These are phyloP conservation scores for Graphilbum sp. DNA, from an alignment of 2,329 filamentous ascomycete genomes.

Conservation along the genomic window DNA sequence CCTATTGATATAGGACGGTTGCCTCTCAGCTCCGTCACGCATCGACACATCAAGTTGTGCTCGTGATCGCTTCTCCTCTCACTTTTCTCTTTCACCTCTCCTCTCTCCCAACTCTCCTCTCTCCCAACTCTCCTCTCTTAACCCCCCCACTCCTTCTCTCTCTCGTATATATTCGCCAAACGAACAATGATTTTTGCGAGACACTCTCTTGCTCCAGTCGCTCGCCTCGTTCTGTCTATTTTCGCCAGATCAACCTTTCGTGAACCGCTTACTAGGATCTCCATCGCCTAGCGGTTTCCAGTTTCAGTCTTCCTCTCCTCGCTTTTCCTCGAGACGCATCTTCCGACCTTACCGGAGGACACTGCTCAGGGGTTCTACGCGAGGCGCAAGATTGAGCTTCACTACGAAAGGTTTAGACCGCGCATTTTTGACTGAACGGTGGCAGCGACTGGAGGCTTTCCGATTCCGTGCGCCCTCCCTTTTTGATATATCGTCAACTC, in stretches of 20 bases:
- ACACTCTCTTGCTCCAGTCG: conserved; percentile 39
- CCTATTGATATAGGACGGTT: background rate
- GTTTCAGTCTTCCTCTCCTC: conserved; percentile 11
- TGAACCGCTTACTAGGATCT: conserved; percentile 28
- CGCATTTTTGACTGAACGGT: conserved; percentile 9
- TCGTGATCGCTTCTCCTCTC: background rate
- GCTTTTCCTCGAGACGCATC: conserved; percentile 1
- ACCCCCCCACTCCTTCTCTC: conserved; percentile 1
- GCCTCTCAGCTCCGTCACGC: conserved; percentile 4
- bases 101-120: conserved; percentile 4
- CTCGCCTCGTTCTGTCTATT: conserved; percentile 38
- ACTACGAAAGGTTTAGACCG: conserved; percentile 9
- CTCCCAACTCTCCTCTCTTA: background rate
- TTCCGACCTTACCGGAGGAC: background rate
- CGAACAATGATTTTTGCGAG: conserved; percentile 43
- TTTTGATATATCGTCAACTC: conserved; percentile 13
- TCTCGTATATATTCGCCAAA: conserved; percentile 15
- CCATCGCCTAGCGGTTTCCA: conserved; percentile 24
- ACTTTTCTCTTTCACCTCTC: background rate
- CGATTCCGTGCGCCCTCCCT: conserved; percentile 2
- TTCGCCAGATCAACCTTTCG: conserved; percentile 32
- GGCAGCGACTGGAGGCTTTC: conserved; percentile 10
- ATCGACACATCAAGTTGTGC: conserved; percentile 1
- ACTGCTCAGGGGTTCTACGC: conserved; percentile 4
- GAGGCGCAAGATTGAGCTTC: conserved; percentile 8